Evolutionary conservation across 1,139 yeast species (phyloP), one percentile per base, ranked within the genome.

Genomic region (Scheffersomyces insectosa): DNA sequence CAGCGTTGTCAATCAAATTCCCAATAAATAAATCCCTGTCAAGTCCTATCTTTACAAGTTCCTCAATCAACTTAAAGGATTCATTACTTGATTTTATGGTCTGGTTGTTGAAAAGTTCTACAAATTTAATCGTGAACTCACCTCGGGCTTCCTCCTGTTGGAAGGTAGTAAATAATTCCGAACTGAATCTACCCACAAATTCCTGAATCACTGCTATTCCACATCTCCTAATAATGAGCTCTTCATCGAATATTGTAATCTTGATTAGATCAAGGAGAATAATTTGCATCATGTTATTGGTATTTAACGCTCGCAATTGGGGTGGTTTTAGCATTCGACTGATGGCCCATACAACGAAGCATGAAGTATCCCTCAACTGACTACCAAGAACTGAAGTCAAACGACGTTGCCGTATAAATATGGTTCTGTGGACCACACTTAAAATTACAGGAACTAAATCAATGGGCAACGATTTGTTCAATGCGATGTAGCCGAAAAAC

Each of bases 181-280:
- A 57, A 0, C 88, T 88, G 57, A 82, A 83, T 36, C 97, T 68
- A 0, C 98, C 98, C 3, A 88, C 62, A 8, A 87, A 75, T 56
- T 91, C 98, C 59, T 91, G 97, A 3, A 89, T 57, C 0, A 95
- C 95, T 0, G 97, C 96, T 10, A 89, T 72, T 0, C 91, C 85
- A 28, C 97, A 93, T 44, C 95, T 72, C 45, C 97, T 71, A 11
- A 90, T 79, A 44, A 83, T 74, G 27, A 88, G 69, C 42, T 90
- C 97, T 23, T 75, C 66, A 59, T 91, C 98, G 56, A 85, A 84
- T 37, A 88, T 72, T 11, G 83, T 66, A 1, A 81, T 74, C 13
- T 72, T 62, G 2, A 87, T 57, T 25, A 88, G 59, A 46, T 76
- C 78, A 11, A 64, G 50, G 35, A 83, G 70, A 1, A 66, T 46